Base-by-base conservation (phyloP, 805 yeast species). In the Yamadazyma insecticola region DNA sequence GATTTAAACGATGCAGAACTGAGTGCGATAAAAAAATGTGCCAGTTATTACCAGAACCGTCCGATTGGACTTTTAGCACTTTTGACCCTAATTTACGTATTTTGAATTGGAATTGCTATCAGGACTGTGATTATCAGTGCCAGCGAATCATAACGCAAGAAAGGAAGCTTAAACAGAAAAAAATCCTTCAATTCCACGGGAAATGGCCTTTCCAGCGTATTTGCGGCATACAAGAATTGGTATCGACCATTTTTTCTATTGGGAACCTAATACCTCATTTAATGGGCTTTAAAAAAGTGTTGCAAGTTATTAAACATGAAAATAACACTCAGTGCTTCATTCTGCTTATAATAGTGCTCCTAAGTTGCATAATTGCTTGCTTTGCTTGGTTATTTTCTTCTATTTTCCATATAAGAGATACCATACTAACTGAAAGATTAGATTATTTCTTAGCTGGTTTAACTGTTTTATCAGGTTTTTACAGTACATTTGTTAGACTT, bases 361-460 rank as follows among this genome's bases (percentile, higher is more conserved):
- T 22, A 3, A 12, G 28, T 13, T 24, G 26, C 21, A 16, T 36
- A 6, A 22, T 41, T 4, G 33, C 45, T 2, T 35, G 42, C 21
- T 63, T 74, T 44, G 96, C 97, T 1, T 92, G 98, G 98, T 39
- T 75, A 3, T 85, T 81, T 60, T 82, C 95, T 17, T 67, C 94
- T 0, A 67, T 90, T 6, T 90, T 90, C 63, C 98, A 90, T 56
- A 64, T 79, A n/a, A 71, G 97, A 40, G 98, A 90, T 53, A 69
- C 81, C 15, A 52, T 76, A 32, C 35, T 80, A 16, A 85, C 98
- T 2, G 98, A 90, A 52, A 74, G 82, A 35, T 53, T 88, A 22
- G 98, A 90, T 57, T 90, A 90, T 57, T 90, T 82, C 53, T 82
- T 88, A 50, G 98, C 98, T 0, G 96, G 95, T 2, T 76, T 81